These are phyloP conservation scores for Hypoxylon crocopeplum DNA, from an alignment of 495 filamentous ascomycete genomes.

Conservation along the genomic window DNA sequence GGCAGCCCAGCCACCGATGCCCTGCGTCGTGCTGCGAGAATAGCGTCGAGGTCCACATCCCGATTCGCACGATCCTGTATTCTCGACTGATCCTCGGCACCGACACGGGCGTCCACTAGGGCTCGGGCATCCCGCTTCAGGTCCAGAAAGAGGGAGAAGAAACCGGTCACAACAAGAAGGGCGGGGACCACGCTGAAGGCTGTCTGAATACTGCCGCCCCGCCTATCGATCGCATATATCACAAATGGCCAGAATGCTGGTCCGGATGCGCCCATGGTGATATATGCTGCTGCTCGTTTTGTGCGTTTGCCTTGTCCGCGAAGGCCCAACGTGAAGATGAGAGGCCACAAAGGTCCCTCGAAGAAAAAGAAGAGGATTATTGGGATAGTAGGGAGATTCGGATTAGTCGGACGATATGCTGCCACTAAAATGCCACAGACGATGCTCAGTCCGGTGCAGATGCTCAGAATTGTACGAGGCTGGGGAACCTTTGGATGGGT, in stretches of 20 bases:
- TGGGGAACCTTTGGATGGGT: conserved; percentile 52
- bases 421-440: conserved; percentile 50
- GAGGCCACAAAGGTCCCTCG: conserved; percentile 74
- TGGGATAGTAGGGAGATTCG: conserved; percentile 62
- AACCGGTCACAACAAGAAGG: conserved; percentile 41
- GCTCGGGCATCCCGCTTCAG: conserved; percentile 44
- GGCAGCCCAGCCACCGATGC: conserved; percentile 24
- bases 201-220: conserved; percentile 43
- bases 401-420: conserved; percentile 56
- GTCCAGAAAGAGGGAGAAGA: conserved; percentile 50
- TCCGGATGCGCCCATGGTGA: conserved; percentile 71
- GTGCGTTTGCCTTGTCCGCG: conserved; percentile 74
- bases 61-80: conserved; percentile 42
- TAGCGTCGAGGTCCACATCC: conserved; percentile 40
- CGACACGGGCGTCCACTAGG: conserved; percentile 47
- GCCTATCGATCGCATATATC: conserved; percentile 48
- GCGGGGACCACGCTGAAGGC: conserved; percentile 46
- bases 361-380: conserved; percentile 69
- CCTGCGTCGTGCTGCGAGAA: conserved; percentile 38
- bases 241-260: conserved; percentile 73
- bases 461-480: conserved; percentile 62
- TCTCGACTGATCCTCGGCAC: conserved; percentile 35
- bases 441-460: conserved; percentile 53
- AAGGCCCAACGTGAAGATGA: conserved; percentile 72
- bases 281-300: conserved; percentile 69